Conservation (phyloP, 1,284 basidiomycete genomes). For the Albatrellus sp. region DNA sequence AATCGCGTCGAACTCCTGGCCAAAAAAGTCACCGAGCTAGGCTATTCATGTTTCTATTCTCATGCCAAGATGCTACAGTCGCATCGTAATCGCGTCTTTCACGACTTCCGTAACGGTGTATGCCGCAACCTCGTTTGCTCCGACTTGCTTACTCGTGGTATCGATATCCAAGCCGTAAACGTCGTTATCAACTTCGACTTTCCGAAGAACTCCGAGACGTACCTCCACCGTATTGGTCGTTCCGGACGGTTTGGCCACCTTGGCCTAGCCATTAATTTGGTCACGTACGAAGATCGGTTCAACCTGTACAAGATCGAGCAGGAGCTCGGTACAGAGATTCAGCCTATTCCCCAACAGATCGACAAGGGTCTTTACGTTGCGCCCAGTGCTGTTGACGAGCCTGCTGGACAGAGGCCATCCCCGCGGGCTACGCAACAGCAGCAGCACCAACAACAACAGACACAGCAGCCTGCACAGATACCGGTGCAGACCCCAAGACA, state of each 20-base stretch:
- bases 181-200: conserved; percentile 99
- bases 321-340: conserved; percentile 96
- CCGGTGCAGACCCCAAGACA: conserved; percentile 4
- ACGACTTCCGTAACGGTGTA: conserved; percentile 97
- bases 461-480: conserved; percentile 13
- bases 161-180: conserved; percentile 99
- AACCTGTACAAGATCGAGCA: conserved; percentile 97
- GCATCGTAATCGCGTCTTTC: conserved; percentile 98
- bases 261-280: conserved; percentile 93
- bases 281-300: conserved; percentile 95
- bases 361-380: conserved; percentile 92
- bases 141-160: conserved; percentile 95
- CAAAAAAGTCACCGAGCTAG: conserved; percentile 98
- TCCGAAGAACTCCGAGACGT: conserved; percentile 97
- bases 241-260: conserved; percentile 96
- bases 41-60: conserved; percentile 99
- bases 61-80: conserved; percentile 99
- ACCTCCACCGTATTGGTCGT: conserved; percentile 95
- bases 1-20: conserved; percentile 98
- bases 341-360: conserved; percentile 86
- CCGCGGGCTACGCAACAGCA: conserved; percentile 22
- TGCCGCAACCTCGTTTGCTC: conserved; percentile 97
- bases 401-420: conserved; percentile 18
- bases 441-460: conserved; percentile 9
- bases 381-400: conserved; percentile 41